A percentile compares a stretch with the other conserved stretches of the same genome.
Conservation (phyloP, 257 asterid species). For the Solanum tacnaense region DNA sequence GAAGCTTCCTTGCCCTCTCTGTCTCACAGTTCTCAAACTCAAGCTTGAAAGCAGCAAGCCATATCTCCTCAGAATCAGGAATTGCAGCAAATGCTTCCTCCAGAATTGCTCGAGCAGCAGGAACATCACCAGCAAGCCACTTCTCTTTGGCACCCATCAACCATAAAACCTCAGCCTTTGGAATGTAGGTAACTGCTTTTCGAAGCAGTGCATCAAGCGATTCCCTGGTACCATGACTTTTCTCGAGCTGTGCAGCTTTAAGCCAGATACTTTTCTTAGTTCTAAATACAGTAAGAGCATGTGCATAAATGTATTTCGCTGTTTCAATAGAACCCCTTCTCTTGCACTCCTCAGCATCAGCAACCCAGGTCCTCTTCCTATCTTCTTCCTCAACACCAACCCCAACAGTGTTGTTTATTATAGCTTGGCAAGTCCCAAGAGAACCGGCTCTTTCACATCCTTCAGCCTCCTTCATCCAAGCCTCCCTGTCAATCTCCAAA, state of each 20-base stretch:
- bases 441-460: conserved; percentile 93
- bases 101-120: conserved; percentile 84
- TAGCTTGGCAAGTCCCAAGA: conserved; percentile 77
- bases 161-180: conserved; percentile 88
- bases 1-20: conserved; percentile 79
- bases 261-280: conserved; percentile 98
- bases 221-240: conserved; percentile 85
- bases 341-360: conserved; percentile 95
- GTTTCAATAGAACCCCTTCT: conserved; percentile 88
- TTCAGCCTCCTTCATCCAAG: conserved; percentile 97
- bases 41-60: conserved; percentile 98
- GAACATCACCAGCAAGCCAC: conserved; percentile 99
- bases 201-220: conserved; percentile 72
- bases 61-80: conserved; percentile 88
- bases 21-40: conserved; percentile 95
- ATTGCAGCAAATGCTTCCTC: conserved; percentile 97
- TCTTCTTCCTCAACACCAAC: conserved; percentile 93
- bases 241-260: conserved; percentile 95
- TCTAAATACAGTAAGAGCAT: conserved; percentile 62
- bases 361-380: conserved; percentile 94
- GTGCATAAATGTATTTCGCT: conserved; percentile 80
- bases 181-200: conserved; percentile 82
- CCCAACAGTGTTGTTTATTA: conserved; percentile 65
- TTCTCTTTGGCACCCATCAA: conserved; percentile 96
- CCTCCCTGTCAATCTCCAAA: conserved; percentile 75